Evolutionary conservation across 2,329 filamentous ascomycete genomes (phyloP), one percentile per base, ranked within the genome.

Genomic region (Calycina herbarum): DNA sequence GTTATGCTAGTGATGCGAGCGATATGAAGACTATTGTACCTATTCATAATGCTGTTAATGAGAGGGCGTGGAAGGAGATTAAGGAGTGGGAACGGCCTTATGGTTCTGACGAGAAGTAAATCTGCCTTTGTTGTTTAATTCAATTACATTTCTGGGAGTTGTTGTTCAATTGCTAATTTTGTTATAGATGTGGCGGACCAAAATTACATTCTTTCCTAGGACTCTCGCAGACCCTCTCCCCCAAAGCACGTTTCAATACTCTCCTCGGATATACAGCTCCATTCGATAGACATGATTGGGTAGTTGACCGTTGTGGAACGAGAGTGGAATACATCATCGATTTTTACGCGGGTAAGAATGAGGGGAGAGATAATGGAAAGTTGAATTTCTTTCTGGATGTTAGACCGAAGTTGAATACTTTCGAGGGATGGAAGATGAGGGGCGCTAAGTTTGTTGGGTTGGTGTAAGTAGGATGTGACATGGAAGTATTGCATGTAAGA

Each of bases 11-110:
- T 35, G 81, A 83, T 15, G 86, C 86, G 0, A 81, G 84, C 5
- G 93, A 97, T 78, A 97, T 97, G 89, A 89, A 86, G 74, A 91
- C 91, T 40, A 94, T 98, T 40, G 94, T 98, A 63, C 95, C 93
- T 2, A 98, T 98, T 73, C 95, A 99, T 80, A 99, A 99, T 77
- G 95, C 95, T 57, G 95, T 99, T 68, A 99, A 99, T 79, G 95
- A 99, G 84, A 85, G 92, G 54, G 95, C 95, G 0, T 99, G 95
- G 95, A 83, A 86, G 68, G 91, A 98, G 80, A 98, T 99, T 70
- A 87, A 91, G 72, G 82, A 86, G 57, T 99, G 95, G 95, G 95
- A 99, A 79, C 83, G 81, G 56, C 90, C 89, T 0, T 91, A 86
- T 66, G 71, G 80, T 79, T 78, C 85, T 65, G 78, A 81, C 45